phyloP scores from a whole-genome alignment of 73 alveolate genomes.

The Stentor roeselii region DNA sequence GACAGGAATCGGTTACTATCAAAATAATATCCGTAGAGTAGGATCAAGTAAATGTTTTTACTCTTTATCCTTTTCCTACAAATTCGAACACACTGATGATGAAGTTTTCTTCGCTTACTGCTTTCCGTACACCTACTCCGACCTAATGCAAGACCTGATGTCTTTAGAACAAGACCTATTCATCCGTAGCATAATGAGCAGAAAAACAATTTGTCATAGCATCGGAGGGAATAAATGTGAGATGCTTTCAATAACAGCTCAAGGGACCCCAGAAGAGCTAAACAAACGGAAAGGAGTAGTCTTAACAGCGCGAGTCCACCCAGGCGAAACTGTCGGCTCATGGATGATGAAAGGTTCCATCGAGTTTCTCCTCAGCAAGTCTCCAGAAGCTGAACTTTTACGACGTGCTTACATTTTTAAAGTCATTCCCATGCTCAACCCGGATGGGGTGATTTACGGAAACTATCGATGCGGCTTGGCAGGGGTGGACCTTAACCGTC shows the following conservation, averaged over 20 bases:
- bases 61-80: constrained; percentile 52
- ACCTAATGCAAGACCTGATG: constrained; percentile 44
- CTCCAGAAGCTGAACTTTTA: constrained; percentile 71
- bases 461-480: constrained; percentile 84
- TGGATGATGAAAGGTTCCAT: constrained; percentile 75
- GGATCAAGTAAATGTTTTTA: constrained; percentile 38
- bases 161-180: constrained; percentile 18
- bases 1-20: constrained; percentile 38
- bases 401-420: constrained; percentile 81
- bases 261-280: constrained; percentile 50
- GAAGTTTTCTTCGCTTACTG: constrained; percentile 89
- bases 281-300: constrained; percentile 68
- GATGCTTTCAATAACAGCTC: constrained; percentile 36
- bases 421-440: constrained; percentile 99
- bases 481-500: constrained; percentile 69
- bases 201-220: constrained; percentile 73
- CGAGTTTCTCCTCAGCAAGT: constrained; percentile 85
- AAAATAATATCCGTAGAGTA: constrained; percentile 31
- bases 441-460: constrained; percentile 99
- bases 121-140: constrained; percentile 93
- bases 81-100: constrained; percentile 54
- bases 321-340: constrained; percentile 96
- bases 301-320: constrained; percentile 95
- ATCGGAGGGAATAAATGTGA: constrained; percentile 69
- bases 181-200: constrained; percentile 43